Conservation (phyloP, 495 filamentous ascomycete genomes). For the Mytilinidion resinicola region DNA sequence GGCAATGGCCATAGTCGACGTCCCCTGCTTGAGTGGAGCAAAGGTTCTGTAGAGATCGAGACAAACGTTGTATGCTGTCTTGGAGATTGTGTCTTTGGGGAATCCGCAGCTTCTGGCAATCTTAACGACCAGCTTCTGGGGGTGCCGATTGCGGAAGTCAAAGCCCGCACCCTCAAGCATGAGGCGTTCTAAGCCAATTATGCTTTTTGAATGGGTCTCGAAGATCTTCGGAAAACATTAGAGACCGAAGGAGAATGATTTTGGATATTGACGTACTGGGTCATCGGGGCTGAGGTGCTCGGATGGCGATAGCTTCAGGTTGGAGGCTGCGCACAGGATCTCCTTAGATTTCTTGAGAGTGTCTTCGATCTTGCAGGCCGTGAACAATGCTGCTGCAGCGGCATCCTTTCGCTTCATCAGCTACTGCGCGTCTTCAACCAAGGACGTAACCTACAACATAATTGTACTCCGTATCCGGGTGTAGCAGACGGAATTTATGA, state of each 20-base stretch:
- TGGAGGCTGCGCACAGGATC: conserved; percentile 84
- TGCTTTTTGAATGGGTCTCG: conserved; percentile 63
- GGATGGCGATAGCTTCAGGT: conserved; percentile 61
- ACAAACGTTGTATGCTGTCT: conserved; percentile 68
- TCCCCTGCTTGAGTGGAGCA: conserved; percentile 80
- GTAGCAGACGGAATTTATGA: conserved; percentile 78
- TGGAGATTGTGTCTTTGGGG: conserved; percentile 42
- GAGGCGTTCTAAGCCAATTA: conserved; percentile 82
- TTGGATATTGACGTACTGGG: conserved; percentile 46
- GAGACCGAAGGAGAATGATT: not conserved
- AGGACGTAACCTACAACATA: conserved; percentile 13
- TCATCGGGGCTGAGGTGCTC: conserved; percentile 80
- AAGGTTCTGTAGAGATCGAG: conserved; percentile 90
- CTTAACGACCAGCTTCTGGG: conserved; percentile 77
- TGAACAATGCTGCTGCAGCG: conserved; percentile 78
- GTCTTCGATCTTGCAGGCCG: conserved; percentile 95
- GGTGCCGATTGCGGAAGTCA: conserved; percentile 87
- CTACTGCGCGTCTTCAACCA: not conserved
- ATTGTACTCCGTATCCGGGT: conserved; percentile 63
- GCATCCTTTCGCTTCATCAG: conserved; percentile 54
- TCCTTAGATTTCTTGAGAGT: conserved; percentile 94
- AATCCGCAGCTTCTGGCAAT: conserved; percentile 51
- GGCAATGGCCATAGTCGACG: conserved; percentile 71
- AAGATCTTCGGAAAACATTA: conserved; percentile 53
- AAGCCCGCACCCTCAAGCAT: conserved; percentile 93